A percentile compares a stretch with the other conserved stretches of the same genome.
phyloP scores from a whole-genome alignment of 768 basidiomycete genomes.

The Suillus weaverae region DNA sequence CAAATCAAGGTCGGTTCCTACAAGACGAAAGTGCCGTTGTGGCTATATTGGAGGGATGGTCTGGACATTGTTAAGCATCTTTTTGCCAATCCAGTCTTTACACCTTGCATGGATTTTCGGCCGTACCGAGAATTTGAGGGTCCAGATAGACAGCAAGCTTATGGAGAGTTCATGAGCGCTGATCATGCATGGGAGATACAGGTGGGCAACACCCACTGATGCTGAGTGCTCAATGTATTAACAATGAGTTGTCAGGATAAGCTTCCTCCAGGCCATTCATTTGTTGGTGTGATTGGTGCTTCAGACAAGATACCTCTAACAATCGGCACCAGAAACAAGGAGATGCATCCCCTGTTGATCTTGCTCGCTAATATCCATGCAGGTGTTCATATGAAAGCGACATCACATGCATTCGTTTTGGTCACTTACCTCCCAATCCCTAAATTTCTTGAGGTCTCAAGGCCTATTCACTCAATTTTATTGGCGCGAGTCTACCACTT shows the following conservation, averaged over 20 bases:
- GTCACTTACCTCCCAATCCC: slow-evolving; percentile 33
- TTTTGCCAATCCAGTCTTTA: no score
- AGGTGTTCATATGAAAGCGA: slow-evolving; percentile 32
- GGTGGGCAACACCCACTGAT: neutral
- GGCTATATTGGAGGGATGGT: slow-evolving; percentile 10
- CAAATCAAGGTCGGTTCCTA: slow-evolving; percentile 11
- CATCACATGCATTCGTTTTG: slow-evolving; percentile 29
- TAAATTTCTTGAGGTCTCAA: slow-evolving; percentile 22
- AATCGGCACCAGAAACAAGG: slow-evolving; percentile 29
- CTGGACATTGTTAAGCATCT: no score
- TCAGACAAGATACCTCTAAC: slow-evolving; percentile 38
- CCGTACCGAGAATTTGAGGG: neutral
- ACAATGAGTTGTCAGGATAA: neutral
- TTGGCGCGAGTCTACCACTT: slow-evolving; percentile 29
- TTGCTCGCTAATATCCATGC: slow-evolving; percentile 34
- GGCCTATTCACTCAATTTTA: slow-evolving; percentile 27
- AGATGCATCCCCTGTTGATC: slow-evolving; percentile 33
- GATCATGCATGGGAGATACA: neutral
- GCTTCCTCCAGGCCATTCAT: neutral
- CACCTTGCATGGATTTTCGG: no score
- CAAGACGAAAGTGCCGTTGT: slow-evolving; percentile 6
- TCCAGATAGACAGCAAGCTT: neutral
- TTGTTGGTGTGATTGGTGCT: slow-evolving; percentile 23
- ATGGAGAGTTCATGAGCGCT: neutral
- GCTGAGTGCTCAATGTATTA: neutral